These are phyloP conservation scores for Aquilaria agallochum DNA, from an alignment of 441 rosid genomes.

Conservation along the genomic window DNA sequence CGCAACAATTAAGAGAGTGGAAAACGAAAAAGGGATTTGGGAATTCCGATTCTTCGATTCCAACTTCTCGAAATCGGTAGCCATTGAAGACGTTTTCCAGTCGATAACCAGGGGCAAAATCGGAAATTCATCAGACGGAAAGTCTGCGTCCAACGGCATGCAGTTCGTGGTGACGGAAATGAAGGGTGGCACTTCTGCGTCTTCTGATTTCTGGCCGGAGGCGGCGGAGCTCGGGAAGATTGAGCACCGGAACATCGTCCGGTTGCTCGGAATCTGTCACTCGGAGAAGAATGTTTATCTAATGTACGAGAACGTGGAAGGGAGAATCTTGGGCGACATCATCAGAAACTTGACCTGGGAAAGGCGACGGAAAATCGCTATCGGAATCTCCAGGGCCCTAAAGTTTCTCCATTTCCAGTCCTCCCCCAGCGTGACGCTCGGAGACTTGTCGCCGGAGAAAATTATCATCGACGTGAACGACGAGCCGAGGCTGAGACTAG, in stretches of 20 bases:
- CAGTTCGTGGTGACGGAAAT: slow-evolving; percentile 46
- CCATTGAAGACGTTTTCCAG: slow-evolving; percentile 35
- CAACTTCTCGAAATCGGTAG: slow-evolving; percentile 34
- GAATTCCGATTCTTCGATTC: slow-evolving; percentile 54
- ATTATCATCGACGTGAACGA: slow-evolving; percentile 46
- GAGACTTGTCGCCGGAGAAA: slow-evolving; percentile 48
- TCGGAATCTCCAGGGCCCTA: slow-evolving; percentile 58
- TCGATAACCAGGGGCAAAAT: slow-evolving; percentile 37
- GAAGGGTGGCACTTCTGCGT: slow-evolving; percentile 22
- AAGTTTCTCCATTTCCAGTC: slow-evolving; percentile 47
- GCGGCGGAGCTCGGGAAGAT: slow-evolving; percentile 30
- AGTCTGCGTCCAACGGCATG: slow-evolving; percentile 26
- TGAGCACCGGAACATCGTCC: slow-evolving; percentile 61
- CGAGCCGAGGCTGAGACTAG: slow-evolving; percentile 45
- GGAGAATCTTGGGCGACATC: slow-evolving; percentile 43
- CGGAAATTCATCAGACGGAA: slow-evolving; percentile 29
- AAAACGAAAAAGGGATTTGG: slow-evolving; percentile 70
- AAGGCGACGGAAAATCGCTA: slow-evolving; percentile 46
- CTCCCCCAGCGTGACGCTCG: slow-evolving; percentile 26
- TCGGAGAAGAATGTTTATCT: slow-evolving; percentile 48
- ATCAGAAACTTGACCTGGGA: slow-evolving; percentile 56
- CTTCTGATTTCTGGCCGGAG: slow-evolving; percentile 29
- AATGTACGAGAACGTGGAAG: slow-evolving; percentile 52
- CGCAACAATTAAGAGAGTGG: slow-evolving; percentile 39
- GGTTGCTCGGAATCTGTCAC: slow-evolving; percentile 42